Conservation (phyloP, 2,329 filamentous ascomycete species). For the Juglanconis juglandina region DNA sequence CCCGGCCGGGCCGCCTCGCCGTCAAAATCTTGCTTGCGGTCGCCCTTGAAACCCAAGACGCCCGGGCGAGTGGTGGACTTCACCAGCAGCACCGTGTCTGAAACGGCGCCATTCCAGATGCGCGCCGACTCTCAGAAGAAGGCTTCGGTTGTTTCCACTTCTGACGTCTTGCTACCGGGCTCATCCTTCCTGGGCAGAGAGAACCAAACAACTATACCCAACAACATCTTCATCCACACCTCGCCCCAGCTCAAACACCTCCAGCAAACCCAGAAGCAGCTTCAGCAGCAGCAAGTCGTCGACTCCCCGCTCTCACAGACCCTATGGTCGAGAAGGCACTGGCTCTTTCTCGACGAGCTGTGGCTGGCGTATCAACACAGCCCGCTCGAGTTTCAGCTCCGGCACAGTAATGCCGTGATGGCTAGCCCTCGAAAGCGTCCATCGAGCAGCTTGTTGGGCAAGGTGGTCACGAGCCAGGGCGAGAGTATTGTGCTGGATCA, state of each 20-base stretch:
- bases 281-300: conserved; percentile 2
- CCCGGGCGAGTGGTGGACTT: conserved; percentile 59
- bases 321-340: conserved; percentile 50
- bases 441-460: conserved; percentile 42
- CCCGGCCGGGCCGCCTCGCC: conserved; percentile 53
- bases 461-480: conserved; percentile 44
- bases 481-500: conserved; percentile 46
- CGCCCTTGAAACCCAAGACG: conserved; percentile 55
- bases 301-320: conserved; percentile 35
- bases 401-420: conserved; percentile 22
- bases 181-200: conserved; percentile 1
- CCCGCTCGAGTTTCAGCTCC: conserved; percentile 35
- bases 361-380: conserved; percentile 46
- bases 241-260: not conserved
- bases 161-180: not conserved
- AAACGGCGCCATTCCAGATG: conserved; percentile 38
- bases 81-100: conserved; percentile 47
- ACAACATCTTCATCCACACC: not conserved
- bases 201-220: not conserved
- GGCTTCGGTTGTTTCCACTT: not conserved
- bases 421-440: conserved; percentile 20
- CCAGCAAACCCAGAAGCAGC: not conserved
- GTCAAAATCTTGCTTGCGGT: conserved; percentile 54
- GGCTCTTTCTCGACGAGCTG: conserved; percentile 50
- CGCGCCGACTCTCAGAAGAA: conserved; percentile 18